phyloP scores from a whole-genome alignment of 108 stramenopile species.

The Nitzschia palea region DNA sequence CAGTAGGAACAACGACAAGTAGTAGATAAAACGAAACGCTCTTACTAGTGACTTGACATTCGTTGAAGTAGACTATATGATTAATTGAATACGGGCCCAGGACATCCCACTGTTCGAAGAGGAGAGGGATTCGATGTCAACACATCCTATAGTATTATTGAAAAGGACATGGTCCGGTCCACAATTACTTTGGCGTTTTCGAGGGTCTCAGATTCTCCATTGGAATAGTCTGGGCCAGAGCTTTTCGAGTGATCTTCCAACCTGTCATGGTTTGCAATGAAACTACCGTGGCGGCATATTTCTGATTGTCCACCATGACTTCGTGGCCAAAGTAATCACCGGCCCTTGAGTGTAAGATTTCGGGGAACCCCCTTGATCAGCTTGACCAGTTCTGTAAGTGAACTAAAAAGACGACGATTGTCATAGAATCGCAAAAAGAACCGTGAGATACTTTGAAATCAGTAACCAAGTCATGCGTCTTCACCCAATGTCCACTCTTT shows the following conservation, averaged over 20 bases:
- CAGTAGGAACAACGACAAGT: neutral
- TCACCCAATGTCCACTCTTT: too few relatives aligned
- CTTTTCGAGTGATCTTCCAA: constrained; percentile 42
- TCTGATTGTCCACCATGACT: constrained; percentile 47
- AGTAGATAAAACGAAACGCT: neutral
- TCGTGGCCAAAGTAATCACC: constrained; percentile 74
- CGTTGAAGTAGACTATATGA: neutral
- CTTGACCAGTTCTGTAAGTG: constrained; percentile 36
- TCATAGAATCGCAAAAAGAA: neutral
- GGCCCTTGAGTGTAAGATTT: constrained; percentile 42
- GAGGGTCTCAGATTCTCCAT: constrained; percentile 28
- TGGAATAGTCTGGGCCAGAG: constrained; percentile 14
- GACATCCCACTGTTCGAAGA: too few relatives aligned
- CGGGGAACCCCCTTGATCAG: constrained; percentile 32
- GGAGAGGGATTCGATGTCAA: too few relatives aligned
- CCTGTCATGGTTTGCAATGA: constrained; percentile 51
- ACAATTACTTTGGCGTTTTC: too few relatives aligned
- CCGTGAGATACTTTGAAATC: neutral
- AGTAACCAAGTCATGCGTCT: neutral
- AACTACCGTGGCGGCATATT: constrained; percentile 48
- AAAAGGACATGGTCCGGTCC: too few relatives aligned
- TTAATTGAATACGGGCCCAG: too few relatives aligned
- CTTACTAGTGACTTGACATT: neutral
- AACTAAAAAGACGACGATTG: neutral
- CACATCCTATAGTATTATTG: too few relatives aligned